phyloP scores from a whole-genome alignment of 1,284 basidiomycete genomes.

The Puccinia hordei region DNA sequence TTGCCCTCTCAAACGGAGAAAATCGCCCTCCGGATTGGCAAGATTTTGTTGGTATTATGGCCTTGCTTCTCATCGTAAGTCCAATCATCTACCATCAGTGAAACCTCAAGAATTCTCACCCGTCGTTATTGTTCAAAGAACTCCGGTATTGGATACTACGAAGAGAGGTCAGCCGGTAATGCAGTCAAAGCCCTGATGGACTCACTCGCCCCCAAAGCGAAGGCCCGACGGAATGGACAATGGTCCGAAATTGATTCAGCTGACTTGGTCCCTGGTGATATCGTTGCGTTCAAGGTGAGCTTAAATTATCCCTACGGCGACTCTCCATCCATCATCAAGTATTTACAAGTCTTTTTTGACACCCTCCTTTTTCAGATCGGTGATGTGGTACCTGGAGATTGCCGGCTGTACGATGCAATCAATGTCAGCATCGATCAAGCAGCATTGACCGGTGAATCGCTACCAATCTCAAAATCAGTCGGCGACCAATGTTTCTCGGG shows the following conservation, averaged over 20 bases:
- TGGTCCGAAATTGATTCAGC: constrained; percentile 82
- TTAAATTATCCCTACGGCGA: constrained; percentile 60
- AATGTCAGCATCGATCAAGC: constrained; percentile 74
- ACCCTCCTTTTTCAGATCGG: constrained; percentile 62
- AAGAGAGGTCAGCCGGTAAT: constrained; percentile 94
- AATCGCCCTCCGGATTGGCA: constrained; percentile 82
- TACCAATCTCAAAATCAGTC: constrained; percentile 70
- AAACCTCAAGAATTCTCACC: not conserved
- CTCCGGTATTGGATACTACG: constrained; percentile 96
- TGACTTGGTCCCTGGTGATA: constrained; percentile 86
- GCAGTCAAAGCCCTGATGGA: constrained; percentile 99
- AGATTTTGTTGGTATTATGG: constrained; percentile 94
- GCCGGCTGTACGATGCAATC: constrained; percentile 78
- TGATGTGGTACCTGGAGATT: constrained; percentile 93
- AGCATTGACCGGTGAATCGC: constrained; percentile 91
- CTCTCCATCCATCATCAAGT: not conserved
- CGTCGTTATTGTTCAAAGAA: constrained; percentile 63
- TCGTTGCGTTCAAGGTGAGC: constrained; percentile 96
- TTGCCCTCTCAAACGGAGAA: constrained; percentile 91
- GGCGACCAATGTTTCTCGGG: constrained; percentile 69
- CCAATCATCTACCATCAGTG: not conserved
- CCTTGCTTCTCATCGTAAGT: constrained; percentile 73
- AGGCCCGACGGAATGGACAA: constrained; percentile 76
- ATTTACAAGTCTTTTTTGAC: not conserved
- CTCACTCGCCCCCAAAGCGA: constrained; percentile 95